Base-by-base conservation (phyloP, 1,284 basidiomycete genomes). In the Moniliophthora roreri region DNA sequence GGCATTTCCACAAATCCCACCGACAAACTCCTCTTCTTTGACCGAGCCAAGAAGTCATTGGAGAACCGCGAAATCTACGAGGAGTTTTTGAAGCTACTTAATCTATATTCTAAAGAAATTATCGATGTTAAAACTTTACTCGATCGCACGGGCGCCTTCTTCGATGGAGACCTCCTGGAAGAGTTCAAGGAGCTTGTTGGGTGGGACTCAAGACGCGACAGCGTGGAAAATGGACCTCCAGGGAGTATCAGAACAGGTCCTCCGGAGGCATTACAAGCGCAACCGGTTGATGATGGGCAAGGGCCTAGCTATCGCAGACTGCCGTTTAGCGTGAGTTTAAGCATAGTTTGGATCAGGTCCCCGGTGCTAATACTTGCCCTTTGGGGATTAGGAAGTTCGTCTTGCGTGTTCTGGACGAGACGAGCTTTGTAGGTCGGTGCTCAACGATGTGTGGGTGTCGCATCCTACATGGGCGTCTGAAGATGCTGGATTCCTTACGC, bases 381-480 rank as follows among this genome's bases (percentile, higher is more conserved):
- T 58, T 42, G 50, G 24, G 16, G 54, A 63, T 51, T 62, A 95
- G 92, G 96, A 98, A 75, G 84, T 91, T 63, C 84, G 85, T 52
- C 73, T 98, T 26, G 90, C 93, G 47, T 99, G 97, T 70, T 97
- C 95, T 2, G 95, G 93, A 6, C 87, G 97, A 36, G 95, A 98
- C 65, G 87, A 94, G 59, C 89, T 98, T 60, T 97, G 93, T 69
- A 93, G 95, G 72, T 95, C 94, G 46, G 95, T 99, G 16, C 83
- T 99, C 52, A 99, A 98, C 66, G 94, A 98, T 65, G 83, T 88
- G 60, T 97, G 94, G 93, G 93, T 98, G 23, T 97, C 95, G 18
- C 95, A 99, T 69, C 96, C 96, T 1, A 96, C 93, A 0, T 98
- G 94, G 93, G 93, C 93, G 16, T 98, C 96, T 56, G 97, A 98